phyloP scores from a whole-genome alignment of 2,329 filamentous ascomycete species.

The Cladosporium sp. region DNA sequence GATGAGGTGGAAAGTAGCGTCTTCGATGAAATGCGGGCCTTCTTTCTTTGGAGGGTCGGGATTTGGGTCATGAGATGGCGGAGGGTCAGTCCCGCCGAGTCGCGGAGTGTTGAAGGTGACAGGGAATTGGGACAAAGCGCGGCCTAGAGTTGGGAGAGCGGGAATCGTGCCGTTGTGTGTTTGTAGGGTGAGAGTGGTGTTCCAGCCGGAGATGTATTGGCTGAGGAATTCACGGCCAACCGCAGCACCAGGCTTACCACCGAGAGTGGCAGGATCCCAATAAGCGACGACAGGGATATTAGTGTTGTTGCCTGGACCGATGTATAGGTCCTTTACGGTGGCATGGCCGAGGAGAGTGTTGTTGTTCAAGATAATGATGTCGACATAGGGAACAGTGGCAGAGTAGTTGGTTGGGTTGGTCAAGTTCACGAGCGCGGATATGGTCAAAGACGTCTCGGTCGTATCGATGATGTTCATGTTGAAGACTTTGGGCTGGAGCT shows the following conservation, averaged over 20 bases:
- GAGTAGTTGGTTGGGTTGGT: conserved; percentile 90
- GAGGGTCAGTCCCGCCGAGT: conserved; percentile 59
- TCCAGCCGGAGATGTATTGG: conserved; percentile 83
- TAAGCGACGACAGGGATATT: conserved; percentile 67
- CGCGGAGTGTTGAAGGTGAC: conserved; percentile 72
- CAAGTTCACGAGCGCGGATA: conserved; percentile 75
- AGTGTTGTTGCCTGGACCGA: conserved; percentile 72
- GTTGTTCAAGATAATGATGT: conserved; percentile 74
- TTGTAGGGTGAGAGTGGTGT: conserved; percentile 75
- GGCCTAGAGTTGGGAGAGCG: conserved; percentile 68
- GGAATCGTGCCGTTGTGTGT: conserved; percentile 75
- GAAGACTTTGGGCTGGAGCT: conserved; percentile 64
- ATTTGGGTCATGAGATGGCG: conserved; percentile 30
- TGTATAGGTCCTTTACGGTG: conserved; percentile 62
- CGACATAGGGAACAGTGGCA: conserved; percentile 76
- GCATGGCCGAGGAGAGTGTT: conserved; percentile 75
- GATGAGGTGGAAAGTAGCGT: conserved; percentile 82
- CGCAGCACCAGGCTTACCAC: conserved; percentile 61
- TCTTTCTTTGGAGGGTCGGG: conserved; percentile 49
- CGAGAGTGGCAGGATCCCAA: conserved; percentile 70
- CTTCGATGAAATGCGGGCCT: conserved; percentile 71
- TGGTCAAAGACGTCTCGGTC: conserved; percentile 66
- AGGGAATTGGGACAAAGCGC: conserved; percentile 70
- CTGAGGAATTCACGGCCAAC: conserved; percentile 76
- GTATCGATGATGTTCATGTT: conserved; percentile 74